A percentile compares a stretch with the other conserved stretches of the same genome.
Evolutionary conservation across 2,329 filamentous ascomycete genomes (phyloP).

Genomic region (Verticillium klebahnii): DNA sequence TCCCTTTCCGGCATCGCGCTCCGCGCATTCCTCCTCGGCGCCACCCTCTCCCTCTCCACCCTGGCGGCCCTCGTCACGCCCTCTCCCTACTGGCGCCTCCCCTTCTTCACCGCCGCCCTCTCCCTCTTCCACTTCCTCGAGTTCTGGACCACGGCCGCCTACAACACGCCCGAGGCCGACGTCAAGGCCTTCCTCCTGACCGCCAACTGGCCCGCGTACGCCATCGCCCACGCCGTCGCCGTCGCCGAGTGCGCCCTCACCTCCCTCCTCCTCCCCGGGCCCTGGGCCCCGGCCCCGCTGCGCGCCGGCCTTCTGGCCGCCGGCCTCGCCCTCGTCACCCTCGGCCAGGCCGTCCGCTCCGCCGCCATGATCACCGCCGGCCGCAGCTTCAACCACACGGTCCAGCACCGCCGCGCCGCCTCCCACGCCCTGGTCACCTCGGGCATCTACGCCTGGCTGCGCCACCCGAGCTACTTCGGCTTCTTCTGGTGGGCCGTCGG

Average conservation of each 20-base stretch:
- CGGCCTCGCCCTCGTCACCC: constrained; percentile 58
- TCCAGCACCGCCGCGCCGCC: constrained; percentile 64
- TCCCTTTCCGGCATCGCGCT: constrained; percentile 57
- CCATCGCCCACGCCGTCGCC: constrained; percentile 73
- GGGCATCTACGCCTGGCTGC: constrained; percentile 70
- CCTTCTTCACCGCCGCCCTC: constrained; percentile 65
- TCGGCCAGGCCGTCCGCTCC: constrained; percentile 74
- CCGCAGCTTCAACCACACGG: constrained; percentile 84
- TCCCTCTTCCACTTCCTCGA: constrained; percentile 92
- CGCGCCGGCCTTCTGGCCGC: constrained; percentile 39
- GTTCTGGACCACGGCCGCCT: constrained; percentile 82
- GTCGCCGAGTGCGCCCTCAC: constrained; percentile 67
- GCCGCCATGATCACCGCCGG: constrained; percentile 86
- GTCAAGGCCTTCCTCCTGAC: constrained; percentile 77
- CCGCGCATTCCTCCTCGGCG: constrained; percentile 51
- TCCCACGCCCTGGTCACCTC: constrained; percentile 77
- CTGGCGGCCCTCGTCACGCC: constrained; percentile 27
- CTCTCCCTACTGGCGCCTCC: constrained; percentile 54
- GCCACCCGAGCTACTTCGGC: constrained; percentile 94
- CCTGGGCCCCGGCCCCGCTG: constrained; percentile 41
- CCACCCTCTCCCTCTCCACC: constrained; percentile 31
- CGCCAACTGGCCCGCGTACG: constrained; percentile 80
- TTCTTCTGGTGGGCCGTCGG: constrained; percentile 99
- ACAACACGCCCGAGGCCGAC: constrained; percentile 71
- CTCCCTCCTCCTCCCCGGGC: constrained; percentile 47